Evolutionary conservation across 2,329 filamentous ascomycete genomes (phyloP).

Genomic region (Ceratocystis harringtonii): DNA sequence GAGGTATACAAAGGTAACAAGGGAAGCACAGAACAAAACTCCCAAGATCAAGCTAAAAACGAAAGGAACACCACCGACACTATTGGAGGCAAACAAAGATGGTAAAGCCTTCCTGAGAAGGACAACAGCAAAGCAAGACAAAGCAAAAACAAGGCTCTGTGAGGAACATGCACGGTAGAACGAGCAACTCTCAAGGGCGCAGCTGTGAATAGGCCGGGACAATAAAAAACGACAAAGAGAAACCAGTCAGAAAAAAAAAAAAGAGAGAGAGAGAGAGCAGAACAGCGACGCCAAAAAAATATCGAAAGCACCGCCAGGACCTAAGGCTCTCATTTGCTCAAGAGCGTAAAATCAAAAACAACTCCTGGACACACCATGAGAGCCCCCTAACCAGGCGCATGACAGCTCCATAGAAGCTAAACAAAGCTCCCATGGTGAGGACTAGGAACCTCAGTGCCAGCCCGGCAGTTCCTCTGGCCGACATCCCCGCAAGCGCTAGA

Average conservation of each 20-base stretch:
- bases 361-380: constrained; percentile 16
- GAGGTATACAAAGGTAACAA: not conserved
- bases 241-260: not conserved
- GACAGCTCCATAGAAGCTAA: constrained; percentile 15
- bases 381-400: constrained; percentile 15
- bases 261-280: not conserved
- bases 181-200: not conserved
- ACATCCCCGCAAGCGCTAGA: constrained; percentile 5
- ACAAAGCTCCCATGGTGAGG: constrained; percentile 15
- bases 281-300: not conserved
- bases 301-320: not conserved
- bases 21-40: not conserved
- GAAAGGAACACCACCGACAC: no score
- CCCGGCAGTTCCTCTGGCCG: constrained; percentile 7
- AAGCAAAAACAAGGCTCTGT: constrained; percentile 8
- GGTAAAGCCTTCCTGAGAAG: not conserved
- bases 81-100: not conserved
- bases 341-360: constrained; percentile 15
- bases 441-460: constrained; percentile 14
- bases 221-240: not conserved
- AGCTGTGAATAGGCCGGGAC: not conserved
- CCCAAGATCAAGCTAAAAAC: not conserved
- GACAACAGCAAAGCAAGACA: not conserved
- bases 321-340: not conserved
- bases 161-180: constrained; percentile 3